These are phyloP conservation scores for Sugiyamaella valdiviana DNA, from an alignment of 805 yeast species.

Conservation along the genomic window DNA sequence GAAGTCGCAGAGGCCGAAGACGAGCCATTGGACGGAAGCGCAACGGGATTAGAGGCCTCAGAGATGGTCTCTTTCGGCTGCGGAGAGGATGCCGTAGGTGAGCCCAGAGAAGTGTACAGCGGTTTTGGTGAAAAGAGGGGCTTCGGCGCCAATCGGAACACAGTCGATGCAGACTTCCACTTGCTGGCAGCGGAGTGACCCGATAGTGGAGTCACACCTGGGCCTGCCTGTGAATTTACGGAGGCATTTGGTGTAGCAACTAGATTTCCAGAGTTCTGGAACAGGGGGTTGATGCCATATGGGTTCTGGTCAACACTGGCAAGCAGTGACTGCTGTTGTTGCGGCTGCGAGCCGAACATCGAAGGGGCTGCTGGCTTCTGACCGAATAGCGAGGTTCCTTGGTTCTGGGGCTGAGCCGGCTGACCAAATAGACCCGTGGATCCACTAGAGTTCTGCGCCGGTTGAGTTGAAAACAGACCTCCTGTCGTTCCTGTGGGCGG, in stretches of 20 bases:
- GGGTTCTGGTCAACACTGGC: constrained; percentile 52
- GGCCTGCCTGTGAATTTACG: constrained; percentile 33
- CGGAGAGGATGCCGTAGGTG: no score
- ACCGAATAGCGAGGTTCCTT: constrained; percentile 1
- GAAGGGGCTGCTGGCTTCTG: constrained; percentile 25
- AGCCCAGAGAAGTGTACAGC: not conserved
- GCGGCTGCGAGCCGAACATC: constrained; percentile 23
- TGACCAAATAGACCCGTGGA: not conserved
- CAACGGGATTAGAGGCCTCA: no score
- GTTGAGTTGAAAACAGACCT: not conserved
- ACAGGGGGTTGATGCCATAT: constrained; percentile 73
- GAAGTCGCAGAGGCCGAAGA: not conserved
- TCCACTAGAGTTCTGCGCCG: not conserved
- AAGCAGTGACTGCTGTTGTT: constrained; percentile 26
- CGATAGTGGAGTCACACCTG: constrained; percentile 44
- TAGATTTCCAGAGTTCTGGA: constrained; percentile 33
- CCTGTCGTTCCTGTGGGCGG: not conserved
- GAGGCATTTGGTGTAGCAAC: constrained; percentile 25
- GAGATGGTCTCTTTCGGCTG: no score
- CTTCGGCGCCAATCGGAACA: constrained; percentile 60
- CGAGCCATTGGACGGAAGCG: not conserved
- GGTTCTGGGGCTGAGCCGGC: constrained; percentile 6
- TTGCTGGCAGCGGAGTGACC: constrained; percentile 36
- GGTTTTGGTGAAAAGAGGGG: constrained; percentile 39
- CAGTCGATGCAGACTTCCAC: constrained; percentile 54